phyloP scores from a whole-genome alignment of 2,329 filamentous ascomycete genomes.

The Neonectria coccinea region DNA sequence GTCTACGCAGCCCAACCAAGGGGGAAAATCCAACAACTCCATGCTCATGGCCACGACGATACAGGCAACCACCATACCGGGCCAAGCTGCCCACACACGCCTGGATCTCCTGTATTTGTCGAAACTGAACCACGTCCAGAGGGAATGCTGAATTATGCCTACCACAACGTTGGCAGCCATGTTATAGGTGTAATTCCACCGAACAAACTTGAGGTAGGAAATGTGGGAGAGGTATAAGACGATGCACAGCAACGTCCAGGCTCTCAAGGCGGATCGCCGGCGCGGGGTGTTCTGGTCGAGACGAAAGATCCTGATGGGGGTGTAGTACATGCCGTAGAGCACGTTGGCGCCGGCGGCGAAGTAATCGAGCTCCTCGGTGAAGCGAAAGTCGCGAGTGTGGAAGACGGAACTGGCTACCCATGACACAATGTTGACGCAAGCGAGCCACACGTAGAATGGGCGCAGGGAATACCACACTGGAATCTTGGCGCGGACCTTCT shows the following conservation, averaged over 20 bases:
- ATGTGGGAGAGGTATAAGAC: conserved; percentile 81
- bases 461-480: conserved; percentile 80
- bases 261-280: conserved; percentile 66
- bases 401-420: conserved; percentile 94
- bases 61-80: conserved; percentile 91
- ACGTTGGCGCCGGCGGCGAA: conserved; percentile 92
- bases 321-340: conserved; percentile 90
- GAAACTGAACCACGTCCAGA: conserved; percentile 90
- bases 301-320: conserved; percentile 83
- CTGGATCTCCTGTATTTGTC: conserved; percentile 77
- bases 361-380: conserved; percentile 96
- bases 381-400: conserved; percentile 85
- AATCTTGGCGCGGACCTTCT: conserved; percentile 75
- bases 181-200: conserved; percentile 97
- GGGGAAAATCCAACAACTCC: conserved; percentile 94
- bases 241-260: conserved; percentile 82
- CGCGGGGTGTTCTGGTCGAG: conserved; percentile 71
- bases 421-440: conserved; percentile 82
- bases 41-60: conserved; percentile 94
- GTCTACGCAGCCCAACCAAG: conserved; percentile 84
- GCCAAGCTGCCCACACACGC: conserved; percentile 86
- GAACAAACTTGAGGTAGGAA: conserved; percentile 83
- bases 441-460: conserved; percentile 83
- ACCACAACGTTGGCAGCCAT: conserved; percentile 93
- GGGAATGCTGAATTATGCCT: conserved; percentile 81